phyloP scores from a whole-genome alignment of 768 basidiomycete genomes.

The Rhizopogon vulgaris region DNA sequence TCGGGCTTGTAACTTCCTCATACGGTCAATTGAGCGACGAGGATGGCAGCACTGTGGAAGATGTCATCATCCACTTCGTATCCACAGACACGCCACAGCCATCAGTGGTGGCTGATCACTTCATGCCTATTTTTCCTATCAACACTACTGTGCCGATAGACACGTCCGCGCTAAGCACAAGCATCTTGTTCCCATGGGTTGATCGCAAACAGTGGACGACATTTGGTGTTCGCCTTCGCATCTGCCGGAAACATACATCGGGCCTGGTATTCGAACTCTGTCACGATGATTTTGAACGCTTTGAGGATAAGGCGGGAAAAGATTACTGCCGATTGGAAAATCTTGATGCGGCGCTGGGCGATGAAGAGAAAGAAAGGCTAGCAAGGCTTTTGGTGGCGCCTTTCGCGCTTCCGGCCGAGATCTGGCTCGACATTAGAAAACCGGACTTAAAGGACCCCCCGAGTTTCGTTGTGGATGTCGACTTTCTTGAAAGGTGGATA shows the following conservation, averaged over 20 bases:
- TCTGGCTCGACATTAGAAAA: slow-evolving; percentile 22
- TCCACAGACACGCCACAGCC: slow-evolving; percentile 7
- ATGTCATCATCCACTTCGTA: slow-evolving; percentile 17
- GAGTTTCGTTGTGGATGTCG: slow-evolving; percentile 14
- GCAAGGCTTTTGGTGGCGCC: slow-evolving; percentile 8
- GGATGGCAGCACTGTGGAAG: slow-evolving; percentile 6
- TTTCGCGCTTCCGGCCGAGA: slow-evolving; percentile 11
- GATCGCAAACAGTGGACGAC: slow-evolving; percentile 19
- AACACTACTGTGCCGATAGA: neutral
- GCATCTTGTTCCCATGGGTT: slow-evolving; percentile 16
- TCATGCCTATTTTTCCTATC: neutral
- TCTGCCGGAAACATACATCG: slow-evolving; percentile 12
- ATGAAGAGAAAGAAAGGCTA: slow-evolving; percentile 1
- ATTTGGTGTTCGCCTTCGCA: slow-evolving; percentile 15
- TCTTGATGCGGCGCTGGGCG: neutral
- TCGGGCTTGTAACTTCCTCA: slow-evolving; percentile 17
- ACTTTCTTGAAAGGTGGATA: slow-evolving; percentile 18
- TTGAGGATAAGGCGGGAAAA: slow-evolving; percentile 10
- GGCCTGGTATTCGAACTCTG: slow-evolving; percentile 15
- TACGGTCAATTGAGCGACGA: slow-evolving; percentile 6
- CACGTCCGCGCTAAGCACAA: slow-evolving; percentile 9
- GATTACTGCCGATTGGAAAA: slow-evolving; percentile 4
- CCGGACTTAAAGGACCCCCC: slow-evolving; percentile 9
- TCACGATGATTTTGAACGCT: slow-evolving; percentile 14
- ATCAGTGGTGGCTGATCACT: neutral